phyloP scores from a whole-genome alignment of 2,329 filamentous ascomycete genomes.

The Lojkania enalia region DNA sequence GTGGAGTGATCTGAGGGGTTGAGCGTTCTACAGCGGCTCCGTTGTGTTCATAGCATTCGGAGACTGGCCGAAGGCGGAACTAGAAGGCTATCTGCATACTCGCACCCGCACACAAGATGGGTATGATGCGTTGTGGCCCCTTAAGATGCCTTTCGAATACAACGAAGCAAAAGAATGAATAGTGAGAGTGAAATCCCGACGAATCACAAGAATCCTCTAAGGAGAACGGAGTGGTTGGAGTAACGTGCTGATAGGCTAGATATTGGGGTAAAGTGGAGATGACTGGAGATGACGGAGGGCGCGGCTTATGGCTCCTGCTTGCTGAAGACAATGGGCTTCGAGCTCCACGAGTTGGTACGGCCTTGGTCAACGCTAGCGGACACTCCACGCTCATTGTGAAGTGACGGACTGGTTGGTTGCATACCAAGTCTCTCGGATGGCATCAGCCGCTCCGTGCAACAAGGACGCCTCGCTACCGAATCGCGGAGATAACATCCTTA shows the following conservation, averaged over 20 bases:
- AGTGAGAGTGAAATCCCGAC: not conserved
- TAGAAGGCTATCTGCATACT: constrained; percentile 27
- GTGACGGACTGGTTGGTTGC: constrained; percentile 15
- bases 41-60: constrained; percentile 29
- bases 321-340: constrained; percentile 1
- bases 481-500: not conserved
- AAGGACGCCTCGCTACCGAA: constrained; percentile 37
- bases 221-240: no score
- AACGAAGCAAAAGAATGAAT: constrained; percentile 4
- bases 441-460: constrained; percentile 40
- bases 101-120: constrained; percentile 10
- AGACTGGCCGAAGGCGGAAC: constrained; percentile 23
- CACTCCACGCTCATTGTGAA: constrained; percentile 17
- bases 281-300: constrained; percentile 5
- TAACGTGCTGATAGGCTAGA: constrained; percentile 6
- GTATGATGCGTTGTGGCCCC: constrained; percentile 9
- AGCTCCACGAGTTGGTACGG: not conserved
- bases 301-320: not conserved
- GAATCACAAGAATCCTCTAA: not conserved
- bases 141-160: not conserved
- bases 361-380: constrained; percentile 5
- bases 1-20: constrained; percentile 25
- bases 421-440: constrained; percentile 21
- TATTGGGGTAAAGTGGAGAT: not conserved
- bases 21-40: constrained; percentile 32